Conservation (phyloP, 768 basidiomycete genomes). For the Kondoa malvinella region DNA sequence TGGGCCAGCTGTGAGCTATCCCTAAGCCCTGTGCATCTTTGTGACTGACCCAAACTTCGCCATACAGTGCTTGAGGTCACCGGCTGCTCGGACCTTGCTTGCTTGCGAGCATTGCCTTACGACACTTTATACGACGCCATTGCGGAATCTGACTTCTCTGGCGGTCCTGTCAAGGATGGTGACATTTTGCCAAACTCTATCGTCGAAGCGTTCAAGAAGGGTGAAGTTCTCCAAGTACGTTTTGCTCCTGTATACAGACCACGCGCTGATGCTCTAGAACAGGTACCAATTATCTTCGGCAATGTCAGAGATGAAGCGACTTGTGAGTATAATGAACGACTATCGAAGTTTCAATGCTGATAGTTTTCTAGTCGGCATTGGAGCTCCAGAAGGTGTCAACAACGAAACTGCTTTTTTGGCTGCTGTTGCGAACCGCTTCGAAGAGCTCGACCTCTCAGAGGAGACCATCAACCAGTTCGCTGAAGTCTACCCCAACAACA, state of each 20-base stretch:
- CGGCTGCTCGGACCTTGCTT: constrained; percentile 18
- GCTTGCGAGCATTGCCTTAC: constrained; percentile 16
- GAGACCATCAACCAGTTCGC: constrained; percentile 12
- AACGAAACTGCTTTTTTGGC: constrained; percentile 10
- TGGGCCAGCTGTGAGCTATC: constrained; percentile 7
- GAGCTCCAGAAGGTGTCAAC: constrained; percentile 13
- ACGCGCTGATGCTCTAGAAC: too few species aligned
- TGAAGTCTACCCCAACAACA: constrained; percentile 19
- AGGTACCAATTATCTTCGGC: constrained; percentile 22
- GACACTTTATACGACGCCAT: constrained; percentile 18
- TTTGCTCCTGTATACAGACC: too few species aligned
- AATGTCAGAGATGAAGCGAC: constrained; percentile 12
- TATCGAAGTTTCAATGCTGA: too few species aligned
- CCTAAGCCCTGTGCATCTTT: background rate
- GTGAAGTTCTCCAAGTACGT: constrained; percentile 15
- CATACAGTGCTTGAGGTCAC: constrained; percentile 9
- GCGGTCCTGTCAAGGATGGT: constrained; percentile 19
- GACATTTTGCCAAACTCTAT: background rate
- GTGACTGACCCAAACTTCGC: background rate
- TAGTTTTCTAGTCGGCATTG: constrained; percentile 15
- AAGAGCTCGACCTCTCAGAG: constrained; percentile 5
- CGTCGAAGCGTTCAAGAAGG: constrained; percentile 7
- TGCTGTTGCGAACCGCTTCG: background rate
- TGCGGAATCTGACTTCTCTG: constrained; percentile 7
- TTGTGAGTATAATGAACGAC: constrained; percentile 3